Evolutionary conservation across 148 eudicot genomes (phyloP), one percentile per base, ranked within the genome.

Genomic region (Cornus kousa): DNA sequence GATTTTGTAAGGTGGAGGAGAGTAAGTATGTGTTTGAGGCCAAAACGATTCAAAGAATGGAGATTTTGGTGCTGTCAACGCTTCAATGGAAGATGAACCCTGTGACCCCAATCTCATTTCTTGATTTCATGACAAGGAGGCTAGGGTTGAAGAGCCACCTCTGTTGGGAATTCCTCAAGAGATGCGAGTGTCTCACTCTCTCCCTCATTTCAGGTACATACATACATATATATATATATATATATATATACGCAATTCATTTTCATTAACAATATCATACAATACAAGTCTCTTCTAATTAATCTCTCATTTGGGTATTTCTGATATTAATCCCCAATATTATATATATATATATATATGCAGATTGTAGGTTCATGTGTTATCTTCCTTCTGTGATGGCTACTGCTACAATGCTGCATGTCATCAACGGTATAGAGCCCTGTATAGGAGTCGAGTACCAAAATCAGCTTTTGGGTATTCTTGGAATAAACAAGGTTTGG

Each of bases 41-140:
- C 1, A 90, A 90, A 72, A 88, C 90, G 6, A 91, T 91, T 68
- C 88, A 88, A 75, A 90, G 88, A 74, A 91, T 91, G 95, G 95
- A 92, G 87, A 79, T 92, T 66, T 80, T 92, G 89, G 85, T 90
- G 57, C 85, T 90, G 2, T 86, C 93, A 5, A 87, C 87, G 13
- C 94, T 90, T 65, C 28, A 86, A 59, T 92, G 94, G 94, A 90
- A 80, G 86, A 90, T 92, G 94, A 87, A 90, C 33, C 97, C 92
- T 17, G 96, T 92, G 35, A 92, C 96, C 6, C 92, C 96, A 53
- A 77, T 86, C 76, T 90, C 96, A 8, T 90, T 90, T 86, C 77
- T 92, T 55, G 93, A 92, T 83, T 88, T 78, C 65, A 82, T 88
- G 11, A 81, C 86, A 5, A 88, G 90, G 82, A 88, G 91, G 88